Evolutionary conservation across 2,329 filamentous ascomycete genomes (phyloP).

Genomic region (Mycosphaerella sp.): DNA sequence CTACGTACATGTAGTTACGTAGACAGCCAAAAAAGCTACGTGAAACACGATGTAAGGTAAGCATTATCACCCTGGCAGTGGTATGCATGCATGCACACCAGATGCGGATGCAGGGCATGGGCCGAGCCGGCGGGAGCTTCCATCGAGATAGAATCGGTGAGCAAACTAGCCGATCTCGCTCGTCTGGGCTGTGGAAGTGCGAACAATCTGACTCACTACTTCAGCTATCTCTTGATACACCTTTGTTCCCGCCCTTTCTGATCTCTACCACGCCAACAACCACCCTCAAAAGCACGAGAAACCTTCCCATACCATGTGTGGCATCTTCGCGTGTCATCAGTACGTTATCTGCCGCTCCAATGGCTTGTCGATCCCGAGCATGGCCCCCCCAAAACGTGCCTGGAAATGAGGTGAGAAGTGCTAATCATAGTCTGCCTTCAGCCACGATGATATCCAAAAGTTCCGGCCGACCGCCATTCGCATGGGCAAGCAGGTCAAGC

Average conservation of each 20-base stretch:
- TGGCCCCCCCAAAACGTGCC: conserved; percentile 3
- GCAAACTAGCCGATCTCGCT: background rate
- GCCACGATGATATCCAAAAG: conserved; percentile 86
- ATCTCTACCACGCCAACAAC: background rate
- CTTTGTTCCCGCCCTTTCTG: background rate
- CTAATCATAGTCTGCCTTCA: conserved; percentile 28
- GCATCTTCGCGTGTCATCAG: conserved; percentile 91
- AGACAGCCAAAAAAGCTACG: background rate
- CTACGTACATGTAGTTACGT: background rate
- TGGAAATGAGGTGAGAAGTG: conserved; percentile 8
- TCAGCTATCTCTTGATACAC: background rate
- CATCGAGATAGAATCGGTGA: no score
- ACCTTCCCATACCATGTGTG: conserved; percentile 65
- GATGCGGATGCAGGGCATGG: background rate
- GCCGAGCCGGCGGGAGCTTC: background rate
- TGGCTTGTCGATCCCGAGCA: conserved; percentile 50
- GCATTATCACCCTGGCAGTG: background rate
- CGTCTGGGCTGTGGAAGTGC: background rate
- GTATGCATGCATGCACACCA: background rate
- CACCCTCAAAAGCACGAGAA: conserved; percentile 35
- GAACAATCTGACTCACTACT: background rate
- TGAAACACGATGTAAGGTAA: background rate
- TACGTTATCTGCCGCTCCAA: conserved; percentile 75
- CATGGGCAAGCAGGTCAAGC: conserved; percentile 92
- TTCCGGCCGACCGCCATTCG: conserved; percentile 94